These are phyloP conservation scores for Ampelocalamus luodianensis DNA, from an alignment of 176 grass and related monocot species.

Conservation along the genomic window DNA sequence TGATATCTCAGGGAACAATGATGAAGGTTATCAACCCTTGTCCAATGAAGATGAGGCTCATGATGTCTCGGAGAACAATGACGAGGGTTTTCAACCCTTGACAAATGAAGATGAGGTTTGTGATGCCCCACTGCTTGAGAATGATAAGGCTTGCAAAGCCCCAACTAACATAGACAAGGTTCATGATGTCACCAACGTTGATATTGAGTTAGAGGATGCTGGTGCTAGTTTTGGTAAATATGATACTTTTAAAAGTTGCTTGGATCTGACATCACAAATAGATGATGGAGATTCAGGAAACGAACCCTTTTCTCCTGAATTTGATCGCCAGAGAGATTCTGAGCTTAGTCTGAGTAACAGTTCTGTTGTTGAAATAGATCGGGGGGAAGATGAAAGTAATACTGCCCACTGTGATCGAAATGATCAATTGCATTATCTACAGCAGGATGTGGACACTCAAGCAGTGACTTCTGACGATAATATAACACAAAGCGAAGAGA, in stretches of 20 bases:
- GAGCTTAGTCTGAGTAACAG: conserved; percentile 42
- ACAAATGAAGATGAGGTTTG: conserved; percentile 38
- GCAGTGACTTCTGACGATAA: conserved; percentile 32
- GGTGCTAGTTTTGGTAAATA: conserved; percentile 56
- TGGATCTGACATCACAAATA: conserved; percentile 70
- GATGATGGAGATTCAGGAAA: conserved; percentile 63
- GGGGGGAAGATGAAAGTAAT: conserved; percentile 45
- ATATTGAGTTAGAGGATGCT: conserved; percentile 36
- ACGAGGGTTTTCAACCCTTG: conserved; percentile 31
- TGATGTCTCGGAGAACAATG: conserved; percentile 22
- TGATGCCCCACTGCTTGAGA: conserved; percentile 39
- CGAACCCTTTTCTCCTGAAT: conserved; percentile 51
- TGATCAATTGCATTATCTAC: conserved; percentile 36
- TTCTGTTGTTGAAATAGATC: conserved; percentile 50
- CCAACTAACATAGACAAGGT: conserved; percentile 24
- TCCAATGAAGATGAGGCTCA: conserved; percentile 5
- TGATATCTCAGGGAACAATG: conserved; percentile 22
- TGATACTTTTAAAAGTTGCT: conserved; percentile 86
- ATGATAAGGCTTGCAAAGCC: conserved; percentile 3
- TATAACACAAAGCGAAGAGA: conserved; percentile 22
- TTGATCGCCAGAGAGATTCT: conserved; percentile 44
- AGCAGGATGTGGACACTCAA: conserved; percentile 43
- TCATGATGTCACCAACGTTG: conserved; percentile 15
- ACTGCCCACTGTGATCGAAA: conserved; percentile 39
- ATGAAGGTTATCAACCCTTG: conserved; percentile 5